These are phyloP conservation scores for Lepiota brunneoincarnata DNA, from an alignment of 768 basidiomycete species.

Conservation along the genomic window DNA sequence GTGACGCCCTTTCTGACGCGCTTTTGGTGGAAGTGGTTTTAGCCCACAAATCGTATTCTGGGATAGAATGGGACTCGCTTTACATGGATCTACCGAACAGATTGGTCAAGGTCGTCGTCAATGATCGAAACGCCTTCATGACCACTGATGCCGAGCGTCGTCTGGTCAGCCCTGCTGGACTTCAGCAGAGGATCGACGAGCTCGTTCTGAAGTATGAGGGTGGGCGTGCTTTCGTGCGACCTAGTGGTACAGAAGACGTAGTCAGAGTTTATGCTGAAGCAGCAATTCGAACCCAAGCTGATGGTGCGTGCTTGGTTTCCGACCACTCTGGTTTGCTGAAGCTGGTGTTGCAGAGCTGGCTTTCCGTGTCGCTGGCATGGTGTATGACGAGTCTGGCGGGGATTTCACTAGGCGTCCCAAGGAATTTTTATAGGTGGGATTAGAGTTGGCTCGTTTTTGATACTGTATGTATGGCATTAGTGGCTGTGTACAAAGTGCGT, in stretches of 20 bases:
- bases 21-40: conserved; percentile 93
- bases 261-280: conserved; percentile 98
- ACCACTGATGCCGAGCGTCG: conserved; percentile 94
- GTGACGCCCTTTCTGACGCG: conserved; percentile 95
- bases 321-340: conserved; percentile 7
- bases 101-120: conserved; percentile 88
- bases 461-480: background rate
- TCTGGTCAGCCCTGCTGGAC: conserved; percentile 71
- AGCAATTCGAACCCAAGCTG: conserved; percentile 63
- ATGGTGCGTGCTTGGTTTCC: conserved; percentile 56
- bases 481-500: no score
- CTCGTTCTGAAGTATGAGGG: conserved; percentile 74
- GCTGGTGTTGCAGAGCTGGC: conserved; percentile 61
- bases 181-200: conserved; percentile 83
- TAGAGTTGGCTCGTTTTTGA: background rate
- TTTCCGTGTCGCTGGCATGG: conserved; percentile 79
- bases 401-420: conserved; percentile 72
- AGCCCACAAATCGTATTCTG: conserved; percentile 82
- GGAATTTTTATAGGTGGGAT: conserved; percentile 59
- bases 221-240: conserved; percentile 91
- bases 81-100: conserved; percentile 95
- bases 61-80: conserved; percentile 85
- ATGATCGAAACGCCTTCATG: conserved; percentile 77
- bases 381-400: conserved; percentile 83
- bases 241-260: conserved; percentile 97